These are phyloP conservation scores for Nitzschia palea DNA, from an alignment of 108 stramenopile genomes.

Conservation along the genomic window DNA sequence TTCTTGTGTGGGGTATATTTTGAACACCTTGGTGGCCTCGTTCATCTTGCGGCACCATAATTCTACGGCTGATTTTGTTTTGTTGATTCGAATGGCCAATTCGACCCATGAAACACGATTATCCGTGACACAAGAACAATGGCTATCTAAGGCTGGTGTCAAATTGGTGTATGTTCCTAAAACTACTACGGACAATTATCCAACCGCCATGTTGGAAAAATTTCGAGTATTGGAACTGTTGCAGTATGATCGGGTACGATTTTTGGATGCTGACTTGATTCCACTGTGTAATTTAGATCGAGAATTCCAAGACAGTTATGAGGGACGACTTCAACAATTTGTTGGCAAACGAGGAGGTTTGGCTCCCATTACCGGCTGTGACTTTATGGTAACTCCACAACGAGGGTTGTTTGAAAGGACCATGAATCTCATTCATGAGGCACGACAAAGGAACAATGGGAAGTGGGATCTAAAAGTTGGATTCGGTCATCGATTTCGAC, in stretches of 20 bases:
- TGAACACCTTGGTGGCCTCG: neutral
- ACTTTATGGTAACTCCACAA: slow-evolving; percentile 2
- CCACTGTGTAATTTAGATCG: slow-evolving; percentile 52
- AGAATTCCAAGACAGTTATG: neutral
- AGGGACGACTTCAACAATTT: neutral
- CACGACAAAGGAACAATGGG: neutral
- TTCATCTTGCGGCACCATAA: neutral
- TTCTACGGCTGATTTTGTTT: slow-evolving; percentile 5
- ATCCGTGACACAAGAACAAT: neutral
- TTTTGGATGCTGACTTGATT: slow-evolving; percentile 60
- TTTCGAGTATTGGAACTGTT: slow-evolving; percentile 38
- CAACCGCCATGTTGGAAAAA: slow-evolving; percentile 35
- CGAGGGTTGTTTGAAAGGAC: neutral
- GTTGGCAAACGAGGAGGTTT: neutral
- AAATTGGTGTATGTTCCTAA: slow-evolving; percentile 1
- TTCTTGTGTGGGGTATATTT: neutral
- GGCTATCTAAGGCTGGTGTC: neutral
- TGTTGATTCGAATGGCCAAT: neutral
- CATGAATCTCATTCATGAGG: neutral
- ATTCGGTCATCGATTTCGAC: slow-evolving; percentile 6
- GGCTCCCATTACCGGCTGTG: neutral
- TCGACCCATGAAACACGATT: neutral
- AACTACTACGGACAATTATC: neutral
- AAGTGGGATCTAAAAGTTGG: neutral
- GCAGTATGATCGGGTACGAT: slow-evolving; percentile 52